phyloP scores from a whole-genome alignment of 345 rosid species.

The Stellera chamaejasme region DNA sequence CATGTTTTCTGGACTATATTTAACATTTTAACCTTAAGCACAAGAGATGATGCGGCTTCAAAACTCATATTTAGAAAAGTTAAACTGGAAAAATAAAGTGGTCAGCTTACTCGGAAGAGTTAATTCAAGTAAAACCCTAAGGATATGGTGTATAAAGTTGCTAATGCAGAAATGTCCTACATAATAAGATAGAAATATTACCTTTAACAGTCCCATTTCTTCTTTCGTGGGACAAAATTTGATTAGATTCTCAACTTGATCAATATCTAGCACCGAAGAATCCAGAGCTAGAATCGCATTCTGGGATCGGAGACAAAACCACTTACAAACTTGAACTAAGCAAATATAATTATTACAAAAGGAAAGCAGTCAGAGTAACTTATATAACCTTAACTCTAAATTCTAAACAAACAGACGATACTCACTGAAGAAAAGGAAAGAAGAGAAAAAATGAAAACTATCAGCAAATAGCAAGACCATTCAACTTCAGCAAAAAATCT shows the following conservation, averaged over 20 bases:
- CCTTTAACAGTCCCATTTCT: conserved; percentile 88
- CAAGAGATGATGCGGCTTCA: too few species aligned
- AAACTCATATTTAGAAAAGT: too few species aligned
- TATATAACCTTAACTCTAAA: neutral
- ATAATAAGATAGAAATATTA: conserved; percentile 17
- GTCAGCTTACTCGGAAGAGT: too few species aligned
- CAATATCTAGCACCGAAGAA: conserved; percentile 77
- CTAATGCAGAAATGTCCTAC: neutral
- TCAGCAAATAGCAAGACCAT: too few species aligned
- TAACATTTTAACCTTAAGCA: too few species aligned
- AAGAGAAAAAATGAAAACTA: neutral
- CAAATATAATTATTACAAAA: neutral
- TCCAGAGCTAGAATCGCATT: conserved; percentile 89
- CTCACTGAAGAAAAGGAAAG: too few species aligned
- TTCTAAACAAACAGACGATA: too few species aligned
- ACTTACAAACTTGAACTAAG: conserved; percentile 7
- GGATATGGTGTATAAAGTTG: neutral
- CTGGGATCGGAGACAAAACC: conserved; percentile 29
- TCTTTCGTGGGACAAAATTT: conserved; percentile 97
- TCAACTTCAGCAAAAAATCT: too few species aligned
- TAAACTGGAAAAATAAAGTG: too few species aligned
- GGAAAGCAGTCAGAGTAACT: neutral
- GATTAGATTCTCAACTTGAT: conserved; percentile 98
- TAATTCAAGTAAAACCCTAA: neutral
- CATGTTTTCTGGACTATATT: too few species aligned